Conservation (phyloP, 192 early-diverging fungal genomes). For the Radiomyces spectabilis region DNA sequence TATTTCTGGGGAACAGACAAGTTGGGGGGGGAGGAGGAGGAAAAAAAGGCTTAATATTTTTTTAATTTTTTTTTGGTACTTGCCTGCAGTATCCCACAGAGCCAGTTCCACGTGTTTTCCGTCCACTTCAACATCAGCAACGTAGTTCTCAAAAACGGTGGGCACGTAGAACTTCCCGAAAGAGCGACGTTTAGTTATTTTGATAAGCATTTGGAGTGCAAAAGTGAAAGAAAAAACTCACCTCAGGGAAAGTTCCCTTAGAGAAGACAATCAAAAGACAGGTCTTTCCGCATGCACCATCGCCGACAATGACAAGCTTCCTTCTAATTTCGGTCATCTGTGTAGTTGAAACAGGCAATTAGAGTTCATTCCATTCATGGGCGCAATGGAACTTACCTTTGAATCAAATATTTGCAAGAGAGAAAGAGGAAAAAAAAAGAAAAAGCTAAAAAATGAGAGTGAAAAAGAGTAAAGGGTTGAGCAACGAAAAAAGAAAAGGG, state of each 20-base stretch:
- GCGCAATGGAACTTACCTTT: neutral
- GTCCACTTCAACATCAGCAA: constrained; percentile 83
- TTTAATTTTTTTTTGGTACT: constrained; percentile 3
- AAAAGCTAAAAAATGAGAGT: neutral
- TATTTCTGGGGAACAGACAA: neutral
- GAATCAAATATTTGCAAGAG: neutral
- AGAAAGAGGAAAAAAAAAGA: neutral
- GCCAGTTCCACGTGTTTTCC: constrained; percentile 82
- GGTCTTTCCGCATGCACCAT: constrained; percentile 91
- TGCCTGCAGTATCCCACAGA: constrained; percentile 90
- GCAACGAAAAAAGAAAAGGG: neutral
- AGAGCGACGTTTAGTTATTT: constrained; percentile 2
- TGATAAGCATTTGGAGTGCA: neutral
- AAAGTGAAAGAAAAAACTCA: constrained; percentile 21
- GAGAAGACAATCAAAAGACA: constrained; percentile 82
- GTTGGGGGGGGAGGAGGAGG: too few species aligned
- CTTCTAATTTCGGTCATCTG: constrained; percentile 60
- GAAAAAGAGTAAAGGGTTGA: neutral
- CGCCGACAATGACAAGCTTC: constrained; percentile 92
- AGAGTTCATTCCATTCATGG: too few species aligned
- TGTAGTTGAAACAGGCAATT: neutral
- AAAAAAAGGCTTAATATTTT: neutral
- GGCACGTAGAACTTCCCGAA: constrained; percentile 59
- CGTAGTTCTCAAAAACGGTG: constrained; percentile 93
- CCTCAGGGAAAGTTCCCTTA: constrained; percentile 81